phyloP scores from a whole-genome alignment of 2,329 filamentous ascomycete species.

The Fusarium hostae region DNA sequence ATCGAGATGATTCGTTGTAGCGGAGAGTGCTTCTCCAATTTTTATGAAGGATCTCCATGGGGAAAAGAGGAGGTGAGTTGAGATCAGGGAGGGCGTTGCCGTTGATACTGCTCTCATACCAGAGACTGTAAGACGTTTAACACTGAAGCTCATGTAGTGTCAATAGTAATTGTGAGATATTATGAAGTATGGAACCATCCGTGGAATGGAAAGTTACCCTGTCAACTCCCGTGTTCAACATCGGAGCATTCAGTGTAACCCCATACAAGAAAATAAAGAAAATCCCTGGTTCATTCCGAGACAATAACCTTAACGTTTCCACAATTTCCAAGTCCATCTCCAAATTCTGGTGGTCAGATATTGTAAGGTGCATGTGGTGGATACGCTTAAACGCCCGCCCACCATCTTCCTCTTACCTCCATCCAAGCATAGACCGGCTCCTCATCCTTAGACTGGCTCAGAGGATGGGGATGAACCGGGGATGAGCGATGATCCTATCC shows the following conservation, averaged over 20 bases:
- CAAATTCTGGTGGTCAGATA: conserved; percentile 7
- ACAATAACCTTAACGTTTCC: conserved; percentile 15
- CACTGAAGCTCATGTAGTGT: too few species aligned
- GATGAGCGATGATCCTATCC: conserved; percentile 23
- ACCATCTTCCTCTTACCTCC: not conserved
- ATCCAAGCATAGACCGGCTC: not conserved
- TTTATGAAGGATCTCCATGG: conserved; percentile 1
- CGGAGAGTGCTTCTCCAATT: conserved; percentile 15
- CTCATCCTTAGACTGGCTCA: not conserved
- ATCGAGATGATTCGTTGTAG: not conserved
- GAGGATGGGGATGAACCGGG: conserved; percentile 16
- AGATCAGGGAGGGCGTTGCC: not conserved
- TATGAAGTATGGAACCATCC: not conserved
- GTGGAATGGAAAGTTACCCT: not conserved
- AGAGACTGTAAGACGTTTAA: accelerated
- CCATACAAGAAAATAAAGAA: not conserved
- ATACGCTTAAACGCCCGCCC: conserved; percentile 7
- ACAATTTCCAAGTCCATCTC: conserved; percentile 1
- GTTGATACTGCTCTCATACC: not conserved
- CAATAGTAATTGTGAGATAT: accelerated
- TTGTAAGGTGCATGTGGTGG: not conserved
- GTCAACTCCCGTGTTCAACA: not conserved
- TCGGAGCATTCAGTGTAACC: conserved; percentile 15
- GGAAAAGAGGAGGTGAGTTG: conserved; percentile 8
- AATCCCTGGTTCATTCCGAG: conserved; percentile 9